Base-by-base conservation (phyloP, 176 grass and related monocot species). In the Lolium multiflorum region DNA sequence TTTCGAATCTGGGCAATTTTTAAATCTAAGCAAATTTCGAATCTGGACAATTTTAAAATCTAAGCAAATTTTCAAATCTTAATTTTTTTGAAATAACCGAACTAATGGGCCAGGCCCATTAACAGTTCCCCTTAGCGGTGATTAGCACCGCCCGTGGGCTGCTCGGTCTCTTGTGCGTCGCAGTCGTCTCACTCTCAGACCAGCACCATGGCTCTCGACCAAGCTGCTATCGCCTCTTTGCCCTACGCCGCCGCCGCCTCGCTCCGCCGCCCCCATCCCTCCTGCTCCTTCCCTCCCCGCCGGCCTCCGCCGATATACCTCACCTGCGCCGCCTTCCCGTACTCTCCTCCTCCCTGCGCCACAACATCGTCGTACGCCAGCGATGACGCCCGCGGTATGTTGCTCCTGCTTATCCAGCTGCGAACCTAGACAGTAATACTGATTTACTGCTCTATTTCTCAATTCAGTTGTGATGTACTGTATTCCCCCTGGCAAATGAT, bases 241-340 rank as follows among this genome's bases (percentile, higher is more conserved):
- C 67, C 67, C 67, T 46, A 71, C 43, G 41, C 46, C 70, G 70
- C 41, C 70, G 70, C 69, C 69, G 43, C 70, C 70, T 4, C 63
- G n/a, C 25, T 5, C 63, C 63, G 11, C 67, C 67, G 11, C 3
- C 3, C 70, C 70, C 18, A 11, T 10, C 7, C 43, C 11, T 24
- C 3, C 43, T 49, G 43, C n/a, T 74, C 71, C n/a, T 74, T 74
- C 43, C n/a, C 43, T 48, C n/a, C 11, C 44, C 44, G 71, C 5
- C 71, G 71, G 0, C 71, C 71, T 48, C 71, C 71, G n/a, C 71
- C n/a, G 11, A 74, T 74, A 74, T 15, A 74, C n/a, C 71, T 49
- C 43, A 24, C 71, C 71, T 74, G 71, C 71, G 70, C 70, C 70
- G 70, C 70, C 70, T 48, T 48, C 70, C 70, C 70, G 12, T 73